phyloP scores from a whole-genome alignment of 2,329 filamentous ascomycete genomes.

The Aspergillus udagawae region DNA sequence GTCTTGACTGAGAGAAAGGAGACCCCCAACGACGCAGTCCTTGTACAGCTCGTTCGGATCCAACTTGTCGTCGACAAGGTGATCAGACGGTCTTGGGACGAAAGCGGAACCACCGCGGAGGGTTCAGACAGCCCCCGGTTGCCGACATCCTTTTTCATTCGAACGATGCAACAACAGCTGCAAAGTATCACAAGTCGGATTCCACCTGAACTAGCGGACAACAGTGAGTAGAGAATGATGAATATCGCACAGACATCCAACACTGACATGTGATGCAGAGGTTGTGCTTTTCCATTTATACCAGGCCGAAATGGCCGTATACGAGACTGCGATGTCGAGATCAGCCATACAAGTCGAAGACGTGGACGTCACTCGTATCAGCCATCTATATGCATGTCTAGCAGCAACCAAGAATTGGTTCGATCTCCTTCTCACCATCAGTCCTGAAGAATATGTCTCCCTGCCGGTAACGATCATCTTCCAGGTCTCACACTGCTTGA shows the following conservation, averaged over 20 bases:
- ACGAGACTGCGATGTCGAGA: slow-evolving; percentile 14
- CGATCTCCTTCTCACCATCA: slow-evolving; percentile 34
- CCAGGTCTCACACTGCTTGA: slow-evolving; percentile 35
- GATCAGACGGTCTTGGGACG: background rate
- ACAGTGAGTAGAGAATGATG: slow-evolving; percentile 1
- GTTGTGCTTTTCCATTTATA: slow-evolving; percentile 7
- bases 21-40: slow-evolving; percentile 45
- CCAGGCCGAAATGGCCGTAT: slow-evolving; percentile 13
- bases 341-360: slow-evolving; percentile 3
- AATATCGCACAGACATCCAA: background rate
- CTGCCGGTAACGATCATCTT: slow-evolving; percentile 34
- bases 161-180: slow-evolving; percentile 5
- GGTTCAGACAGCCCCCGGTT: background rate
- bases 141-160: background rate
- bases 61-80: slow-evolving; percentile 7
- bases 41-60: slow-evolving; percentile 26
- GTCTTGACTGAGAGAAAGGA: slow-evolving; percentile 45
- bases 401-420: slow-evolving; percentile 35
- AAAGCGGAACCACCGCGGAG: background rate
- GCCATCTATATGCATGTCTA: slow-evolving; percentile 35
- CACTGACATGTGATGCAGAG: slow-evolving; percentile 5
- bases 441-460: slow-evolving; percentile 25
- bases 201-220: background rate
- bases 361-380: slow-evolving; percentile 9
- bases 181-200: background rate